Conservation (phyloP, 306 rosid genomes). For the Styphnolobium japonicum region DNA sequence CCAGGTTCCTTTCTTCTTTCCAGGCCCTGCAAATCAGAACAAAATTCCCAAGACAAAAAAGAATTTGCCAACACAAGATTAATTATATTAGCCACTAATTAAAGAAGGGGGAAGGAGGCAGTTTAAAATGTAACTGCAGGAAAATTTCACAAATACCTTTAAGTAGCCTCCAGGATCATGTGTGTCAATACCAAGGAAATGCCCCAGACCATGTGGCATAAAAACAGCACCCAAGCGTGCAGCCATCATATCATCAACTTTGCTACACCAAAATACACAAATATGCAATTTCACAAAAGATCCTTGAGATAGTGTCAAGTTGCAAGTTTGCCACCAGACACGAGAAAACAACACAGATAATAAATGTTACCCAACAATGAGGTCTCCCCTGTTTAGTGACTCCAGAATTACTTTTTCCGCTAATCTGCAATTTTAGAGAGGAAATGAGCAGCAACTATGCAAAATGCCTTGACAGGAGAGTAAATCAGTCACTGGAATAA, state of each 20-base stretch:
- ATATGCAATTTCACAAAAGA: not conserved
- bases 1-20: conserved; percentile 80
- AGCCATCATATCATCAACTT: conserved; percentile 70
- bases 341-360: not conserved
- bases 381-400: conserved; percentile 51
- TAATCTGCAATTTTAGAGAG: conserved; percentile 54
- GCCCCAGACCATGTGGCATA: conserved; percentile 95
- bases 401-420: conserved; percentile 79
- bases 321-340: conserved; percentile 1
- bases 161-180: conserved; percentile 98
- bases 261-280: conserved; percentile 41
- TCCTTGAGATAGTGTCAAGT: not conserved
- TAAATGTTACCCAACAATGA: conserved; percentile 61
- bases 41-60: conserved; percentile 9
- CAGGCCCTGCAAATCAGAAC: conserved; percentile 46
- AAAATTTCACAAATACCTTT: conserved; percentile 45
- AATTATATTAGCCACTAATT: not conserved
- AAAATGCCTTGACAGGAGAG: not conserved
- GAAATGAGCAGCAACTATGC: conserved; percentile 20
- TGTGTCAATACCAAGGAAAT: conserved; percentile 91
- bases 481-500: not conserved
- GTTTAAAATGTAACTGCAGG: conserved; percentile 9
- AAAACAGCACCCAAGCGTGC: conserved; percentile 75
- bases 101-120: not conserved
- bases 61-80: not conserved